Conservation (phyloP, 805 yeast genomes). For the Schwanniomyces pseudopolymorphus region DNA sequence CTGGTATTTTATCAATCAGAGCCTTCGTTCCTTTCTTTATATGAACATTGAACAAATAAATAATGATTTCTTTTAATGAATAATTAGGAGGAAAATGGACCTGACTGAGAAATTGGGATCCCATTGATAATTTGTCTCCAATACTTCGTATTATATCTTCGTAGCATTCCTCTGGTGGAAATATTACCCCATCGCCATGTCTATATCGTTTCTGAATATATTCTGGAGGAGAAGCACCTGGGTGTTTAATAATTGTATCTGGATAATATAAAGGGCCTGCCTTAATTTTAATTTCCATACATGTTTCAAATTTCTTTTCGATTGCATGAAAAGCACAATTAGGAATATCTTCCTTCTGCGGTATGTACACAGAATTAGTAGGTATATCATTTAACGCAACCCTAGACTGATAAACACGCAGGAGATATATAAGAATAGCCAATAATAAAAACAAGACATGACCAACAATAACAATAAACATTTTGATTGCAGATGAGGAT, state of each 20-base stretch:
- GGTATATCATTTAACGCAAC: conserved; percentile 75
- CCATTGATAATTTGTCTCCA: conserved; percentile 56
- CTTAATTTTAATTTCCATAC: conserved; percentile 27
- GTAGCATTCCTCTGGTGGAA: conserved; percentile 32
- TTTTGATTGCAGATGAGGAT: conserved; percentile 67
- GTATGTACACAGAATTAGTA: conserved; percentile 58
- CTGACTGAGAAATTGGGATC: conserved; percentile 38
- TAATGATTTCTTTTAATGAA: conserved; percentile 43
- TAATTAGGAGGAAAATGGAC: conserved; percentile 35
- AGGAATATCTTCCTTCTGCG: conserved; percentile 56
- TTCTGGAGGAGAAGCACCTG: conserved; percentile 42
- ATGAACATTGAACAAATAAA: conserved; percentile 26
- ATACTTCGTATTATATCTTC: conserved; percentile 61
- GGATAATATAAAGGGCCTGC: conserved; percentile 38
- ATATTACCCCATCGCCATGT: conserved; percentile 13
- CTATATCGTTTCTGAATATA: conserved; percentile 36
- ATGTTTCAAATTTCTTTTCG: conserved; percentile 22
- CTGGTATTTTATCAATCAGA: conserved; percentile 7
- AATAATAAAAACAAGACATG: conserved; percentile 58
- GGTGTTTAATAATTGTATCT: conserved; percentile 27
- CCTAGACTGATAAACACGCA: conserved; percentile 58
- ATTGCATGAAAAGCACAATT: conserved; percentile 22
- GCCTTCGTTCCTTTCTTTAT: conserved; percentile 4
- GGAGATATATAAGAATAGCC: conserved; percentile 50
- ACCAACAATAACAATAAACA: conserved; percentile 76